Conservation (phyloP, 2,329 filamentous ascomycete species). For the Arthrobotrys musiformis region DNA sequence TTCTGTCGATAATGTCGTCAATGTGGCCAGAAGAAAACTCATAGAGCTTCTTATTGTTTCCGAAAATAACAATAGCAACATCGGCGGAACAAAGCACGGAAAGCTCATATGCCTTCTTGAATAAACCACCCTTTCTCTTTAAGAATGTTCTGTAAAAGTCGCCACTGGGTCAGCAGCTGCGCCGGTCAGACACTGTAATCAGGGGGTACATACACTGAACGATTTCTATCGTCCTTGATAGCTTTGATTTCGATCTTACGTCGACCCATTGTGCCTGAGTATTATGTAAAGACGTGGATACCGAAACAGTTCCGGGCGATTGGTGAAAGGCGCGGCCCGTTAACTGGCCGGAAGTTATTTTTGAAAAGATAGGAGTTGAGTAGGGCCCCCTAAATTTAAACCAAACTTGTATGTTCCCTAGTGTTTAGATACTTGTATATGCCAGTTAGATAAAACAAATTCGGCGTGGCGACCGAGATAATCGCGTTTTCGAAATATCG, state of each 20-base stretch:
- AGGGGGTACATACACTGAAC: slow-evolving; percentile 82
- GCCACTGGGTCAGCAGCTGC: slow-evolving; percentile 7
- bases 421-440: background rate
- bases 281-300: background rate
- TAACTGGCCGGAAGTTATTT: background rate
- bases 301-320: background rate
- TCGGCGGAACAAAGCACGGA: slow-evolving; percentile 98
- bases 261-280: slow-evolving; percentile 77
- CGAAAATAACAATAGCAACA: slow-evolving; percentile 98
- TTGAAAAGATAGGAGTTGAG: background rate
- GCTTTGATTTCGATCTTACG: slow-evolving; percentile 99
- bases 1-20: slow-evolving; percentile 85
- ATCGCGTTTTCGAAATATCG: background rate
- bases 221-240: slow-evolving; percentile 98
- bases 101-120: slow-evolving; percentile 99
- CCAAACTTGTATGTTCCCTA: no score
- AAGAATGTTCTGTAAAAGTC: slow-evolving; percentile 79
- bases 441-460: background rate
- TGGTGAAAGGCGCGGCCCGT: slow-evolving; percentile 1
- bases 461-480: background rate
- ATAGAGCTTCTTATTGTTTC: slow-evolving; percentile 98
- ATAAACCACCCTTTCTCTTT: slow-evolving; percentile 96
- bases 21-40: slow-evolving; percentile 97
- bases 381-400: background rate
- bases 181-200: background rate